These are phyloP conservation scores for Dothistroma septosporum DNA, from an alignment of 2,329 filamentous ascomycete genomes.

Conservation along the genomic window DNA sequence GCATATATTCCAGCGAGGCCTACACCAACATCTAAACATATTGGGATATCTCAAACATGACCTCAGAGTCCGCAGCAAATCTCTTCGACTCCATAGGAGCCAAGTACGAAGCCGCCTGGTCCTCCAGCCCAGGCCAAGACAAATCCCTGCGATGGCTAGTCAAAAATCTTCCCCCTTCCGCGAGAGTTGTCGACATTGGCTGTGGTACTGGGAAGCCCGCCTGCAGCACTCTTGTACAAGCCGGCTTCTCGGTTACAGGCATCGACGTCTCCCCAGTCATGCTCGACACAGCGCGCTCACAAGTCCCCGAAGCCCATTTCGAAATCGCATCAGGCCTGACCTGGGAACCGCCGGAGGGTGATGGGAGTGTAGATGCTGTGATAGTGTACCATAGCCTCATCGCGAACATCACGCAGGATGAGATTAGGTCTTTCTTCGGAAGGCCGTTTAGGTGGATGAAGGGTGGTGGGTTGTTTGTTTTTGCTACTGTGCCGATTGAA, in stretches of 20 bases:
- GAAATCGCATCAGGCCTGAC: slow-evolving; percentile 1
- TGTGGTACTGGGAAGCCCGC: slow-evolving; percentile 35
- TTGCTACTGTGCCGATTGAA: slow-evolving; percentile 12
- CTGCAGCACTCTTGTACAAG: slow-evolving; percentile 27
- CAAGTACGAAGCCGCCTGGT: not conserved
- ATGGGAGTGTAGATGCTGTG: slow-evolving; percentile 7
- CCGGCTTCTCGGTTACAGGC: slow-evolving; percentile 29
- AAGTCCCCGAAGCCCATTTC: slow-evolving; percentile 10
- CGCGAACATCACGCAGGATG: slow-evolving; percentile 13
- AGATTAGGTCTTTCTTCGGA: slow-evolving; percentile 16
- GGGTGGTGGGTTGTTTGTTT: slow-evolving; percentile 15
- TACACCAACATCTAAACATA: not conserved
- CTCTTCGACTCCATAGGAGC: not conserved
- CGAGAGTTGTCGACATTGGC: slow-evolving; percentile 32
- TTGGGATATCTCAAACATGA: not conserved
- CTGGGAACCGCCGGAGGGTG: slow-evolving; percentile 8
- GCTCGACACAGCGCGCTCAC: slow-evolving; percentile 26
- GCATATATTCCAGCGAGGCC: not conserved
- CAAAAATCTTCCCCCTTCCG: slow-evolving; percentile 11
- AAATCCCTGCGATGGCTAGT: slow-evolving; percentile 10
- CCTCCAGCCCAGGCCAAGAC: not conserved
- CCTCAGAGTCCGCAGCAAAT: not conserved
- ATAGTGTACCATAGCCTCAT: slow-evolving; percentile 13
- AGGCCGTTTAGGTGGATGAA: slow-evolving; percentile 14
- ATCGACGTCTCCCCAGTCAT: slow-evolving; percentile 33